phyloP scores from a whole-genome alignment of 1,284 basidiomycete species.

The Puccinia hordei region DNA sequence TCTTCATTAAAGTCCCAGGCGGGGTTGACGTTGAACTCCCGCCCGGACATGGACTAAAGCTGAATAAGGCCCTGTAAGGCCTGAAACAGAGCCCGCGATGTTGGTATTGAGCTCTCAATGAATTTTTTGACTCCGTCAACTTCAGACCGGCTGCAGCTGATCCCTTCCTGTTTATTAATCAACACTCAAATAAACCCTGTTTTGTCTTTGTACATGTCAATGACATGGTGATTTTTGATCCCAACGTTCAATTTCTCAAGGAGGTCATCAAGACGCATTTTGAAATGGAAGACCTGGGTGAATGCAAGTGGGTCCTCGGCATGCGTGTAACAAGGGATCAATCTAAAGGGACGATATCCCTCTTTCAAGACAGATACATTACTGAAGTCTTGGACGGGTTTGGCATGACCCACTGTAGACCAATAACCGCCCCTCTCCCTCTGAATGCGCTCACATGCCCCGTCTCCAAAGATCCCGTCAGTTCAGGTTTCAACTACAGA shows the following conservation, averaged over 20 bases:
- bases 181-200: not conserved
- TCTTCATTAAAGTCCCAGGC: not conserved
- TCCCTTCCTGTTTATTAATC: constrained; percentile 8
- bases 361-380: constrained; percentile 6
- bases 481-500: not conserved
- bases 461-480: not conserved
- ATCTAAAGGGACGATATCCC: not conserved
- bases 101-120: constrained; percentile 1
- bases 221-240: not conserved
- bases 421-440: not conserved
- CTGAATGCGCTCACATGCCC: not conserved
- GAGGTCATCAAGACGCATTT: not conserved
- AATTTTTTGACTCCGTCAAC: not conserved
- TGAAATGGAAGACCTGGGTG: constrained; percentile 29
- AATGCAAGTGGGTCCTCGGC: not conserved
- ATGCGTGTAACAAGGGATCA: not conserved
- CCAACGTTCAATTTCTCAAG: not conserved
- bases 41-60: not conserved
- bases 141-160: not conserved
- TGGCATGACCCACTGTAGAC: not conserved
- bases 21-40: not conserved
- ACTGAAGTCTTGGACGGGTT: not conserved
- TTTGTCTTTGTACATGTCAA: constrained; percentile 13
- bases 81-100: constrained; percentile 20
- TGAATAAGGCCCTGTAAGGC: constrained; percentile 1